Evolutionary conservation across 805 yeast genomes (phyloP).

Genomic region (Zygotorulaspora danielsina): DNA sequence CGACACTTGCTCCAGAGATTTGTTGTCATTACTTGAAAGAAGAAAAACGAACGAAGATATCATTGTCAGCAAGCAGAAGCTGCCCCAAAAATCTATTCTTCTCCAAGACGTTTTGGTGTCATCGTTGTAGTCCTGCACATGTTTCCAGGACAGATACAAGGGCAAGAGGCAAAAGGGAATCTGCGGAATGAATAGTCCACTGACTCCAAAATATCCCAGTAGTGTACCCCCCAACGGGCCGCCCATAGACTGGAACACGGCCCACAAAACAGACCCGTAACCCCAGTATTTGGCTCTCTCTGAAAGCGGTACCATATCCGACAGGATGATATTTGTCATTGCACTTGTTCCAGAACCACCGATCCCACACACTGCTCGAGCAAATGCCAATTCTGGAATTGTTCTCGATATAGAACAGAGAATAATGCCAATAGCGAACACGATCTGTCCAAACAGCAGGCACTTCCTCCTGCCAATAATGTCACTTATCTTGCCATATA

Average conservation of each 20-base stretch:
- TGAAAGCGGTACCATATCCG: slow-evolving; percentile 52
- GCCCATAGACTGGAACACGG: slow-evolving; percentile 41
- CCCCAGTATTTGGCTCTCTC: slow-evolving; percentile 55
- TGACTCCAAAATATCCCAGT: slow-evolving; percentile 40
- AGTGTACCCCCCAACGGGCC: slow-evolving; percentile 44
- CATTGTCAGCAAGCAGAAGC: slow-evolving; percentile 34
- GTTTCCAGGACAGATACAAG: slow-evolving; percentile 24
- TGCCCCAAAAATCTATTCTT: slow-evolving; percentile 42
- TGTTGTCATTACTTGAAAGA: slow-evolving; percentile 28
- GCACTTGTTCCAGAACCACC: slow-evolving; percentile 57
- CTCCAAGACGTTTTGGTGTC: slow-evolving; percentile 33
- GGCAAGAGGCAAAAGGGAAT: slow-evolving; percentile 37
- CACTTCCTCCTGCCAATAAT: slow-evolving; percentile 52
- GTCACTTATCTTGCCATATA: slow-evolving; percentile 68
- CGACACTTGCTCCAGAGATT: slow-evolving; percentile 5
- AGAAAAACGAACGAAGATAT: slow-evolving; percentile 37
- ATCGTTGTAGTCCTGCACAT: slow-evolving; percentile 36
- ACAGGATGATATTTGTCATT: slow-evolving; percentile 47
- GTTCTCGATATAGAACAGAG: slow-evolving; percentile 40
- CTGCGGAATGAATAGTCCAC: slow-evolving; percentile 43
- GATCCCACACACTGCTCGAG: slow-evolving; percentile 54
- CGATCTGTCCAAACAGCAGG: slow-evolving; percentile 41
- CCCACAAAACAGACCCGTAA: slow-evolving; percentile 39
- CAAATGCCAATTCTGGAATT: slow-evolving; percentile 44
- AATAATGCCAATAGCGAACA: slow-evolving; percentile 45